Evolutionary conservation across 192 early-diverging fungal genomes (phyloP), one percentile per base, ranked within the genome.

Genomic region (Coemansia sp.): DNA sequence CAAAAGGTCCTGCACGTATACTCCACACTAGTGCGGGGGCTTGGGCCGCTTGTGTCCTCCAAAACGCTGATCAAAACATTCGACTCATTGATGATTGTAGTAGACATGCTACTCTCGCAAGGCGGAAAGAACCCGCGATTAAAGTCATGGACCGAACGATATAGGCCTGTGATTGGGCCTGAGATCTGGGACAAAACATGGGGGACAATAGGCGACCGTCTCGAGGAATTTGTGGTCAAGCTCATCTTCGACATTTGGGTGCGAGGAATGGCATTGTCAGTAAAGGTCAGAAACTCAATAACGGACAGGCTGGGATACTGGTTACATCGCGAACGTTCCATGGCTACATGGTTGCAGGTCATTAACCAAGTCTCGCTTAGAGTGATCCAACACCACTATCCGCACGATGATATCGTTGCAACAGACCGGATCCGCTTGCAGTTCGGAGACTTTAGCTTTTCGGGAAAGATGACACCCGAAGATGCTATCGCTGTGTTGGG

Each of bases 91-190:
- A 31, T 73, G 23, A 33, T 54, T 7, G 55, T 80, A 9, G 68
- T 70, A 8, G 77, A 80, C 50, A 65, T 80, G 71, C 55, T 80
- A 6, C 65, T 80, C 7, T 80, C 77, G 15, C 77, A 80, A 40
- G 61, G 67, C 10, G 70, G 77, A 15, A 41, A 47, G 36, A 80
- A 74, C 28, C 77, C 77, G 19, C 41, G 64, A 11, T 45, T 80
- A 14, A 20, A 28, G 30, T 23, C 28, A 1, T 80, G 77, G 77
- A 23, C 30, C 7, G 41, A 61, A 11, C 61, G 57, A 20, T 80
- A 80, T 53, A 55, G 62, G 25, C 48, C 15, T 28, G 25, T 63
- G 20, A 64, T 80, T 6, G 71, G 71, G 0, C 20, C 60, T n/a
- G 67, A 74, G 33, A 19, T 74, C 34, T 80, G 77, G 77, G 71